Evolutionary conservation across 75 land plant species (phyloP), one percentile per base, ranked within the genome.

Genomic region (Sequoiadendron giganteum): DNA sequence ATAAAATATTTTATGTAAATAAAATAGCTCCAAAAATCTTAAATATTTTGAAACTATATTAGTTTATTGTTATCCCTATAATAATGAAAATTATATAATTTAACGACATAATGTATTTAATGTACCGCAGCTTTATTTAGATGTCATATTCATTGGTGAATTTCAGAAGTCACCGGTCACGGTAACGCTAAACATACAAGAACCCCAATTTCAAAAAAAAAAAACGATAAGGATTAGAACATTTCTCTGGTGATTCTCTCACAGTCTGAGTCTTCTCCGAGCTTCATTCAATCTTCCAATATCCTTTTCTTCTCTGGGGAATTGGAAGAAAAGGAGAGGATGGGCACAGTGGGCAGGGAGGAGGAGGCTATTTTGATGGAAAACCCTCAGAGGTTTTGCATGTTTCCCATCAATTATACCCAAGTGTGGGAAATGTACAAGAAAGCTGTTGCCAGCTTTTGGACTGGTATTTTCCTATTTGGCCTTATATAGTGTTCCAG

Each of bases 361-460:
- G 86, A 86, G 56, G 95, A 94, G 55, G 91, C 95, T 32, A n/a
- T 94, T 32, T 85, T 94, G 58, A 55, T 39, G 86, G 86, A 83
- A 48, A 83, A 92, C 15, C 70, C 93, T 4, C 85, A 89, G 39
- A 76, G 92, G 80, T 94, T 94, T 61, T 93, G 92, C 56, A 94
- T 94, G 95, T 94, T 94, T 56, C 95, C 95, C 6, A 88, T 94
- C 61, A 85, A 87, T 55, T 94, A 94, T 85, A 15, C 68, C 30
- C 56, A 89, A 70, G 16, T 94, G 14, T 94, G 95, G 95, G 94
- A 94, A 93, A 91, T 94, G 94, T 94, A 94, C 89, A 94, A 94
- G 89, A 94, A 93, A 88, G 95, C 95, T 47, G 87, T 90, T 77
- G 94, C 95, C 55, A 85, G 89, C 42, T 93, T 93, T 83, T 93